phyloP scores from a whole-genome alignment of 75 land plant species.

The Cupressus sempervirens region DNA sequence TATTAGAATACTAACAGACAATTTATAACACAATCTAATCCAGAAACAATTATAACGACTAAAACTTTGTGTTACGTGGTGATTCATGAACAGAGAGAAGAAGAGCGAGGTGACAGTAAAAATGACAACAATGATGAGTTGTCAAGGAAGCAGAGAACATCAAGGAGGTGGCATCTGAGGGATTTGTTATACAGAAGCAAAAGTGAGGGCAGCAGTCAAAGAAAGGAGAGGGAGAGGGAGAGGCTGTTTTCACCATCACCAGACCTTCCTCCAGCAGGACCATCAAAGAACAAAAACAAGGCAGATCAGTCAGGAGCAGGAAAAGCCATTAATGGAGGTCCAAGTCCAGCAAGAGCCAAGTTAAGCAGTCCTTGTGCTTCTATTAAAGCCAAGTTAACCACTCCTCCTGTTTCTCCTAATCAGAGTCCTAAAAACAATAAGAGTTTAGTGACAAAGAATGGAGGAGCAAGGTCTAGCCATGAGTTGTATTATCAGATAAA shows the following conservation, averaged over 20 bases:
- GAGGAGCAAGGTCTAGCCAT: conserved; percentile 32
- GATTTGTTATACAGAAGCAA: conserved; percentile 58
- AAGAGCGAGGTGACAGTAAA: not conserved
- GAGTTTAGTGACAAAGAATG: not conserved
- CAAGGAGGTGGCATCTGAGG: conserved; percentile 46
- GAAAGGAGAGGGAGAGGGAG: conserved; percentile 8
- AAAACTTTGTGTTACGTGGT: not conserved
- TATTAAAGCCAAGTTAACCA: conserved; percentile 24
- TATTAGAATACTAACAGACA: too few species aligned
- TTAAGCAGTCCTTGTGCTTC: conserved; percentile 24
- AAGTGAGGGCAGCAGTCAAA: conserved; percentile 33
- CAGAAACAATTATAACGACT: not conserved
- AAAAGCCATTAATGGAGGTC: not conserved
- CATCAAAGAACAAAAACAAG: conserved; percentile 7
- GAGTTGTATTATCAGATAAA: conserved; percentile 52
- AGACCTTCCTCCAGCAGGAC: not conserved
- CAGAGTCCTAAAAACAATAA: not conserved
- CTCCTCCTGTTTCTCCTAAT: conserved; percentile 13
- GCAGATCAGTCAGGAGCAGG: not conserved
- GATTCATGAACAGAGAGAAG: not conserved
- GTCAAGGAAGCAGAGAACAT: not conserved
- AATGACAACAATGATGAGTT: not conserved
- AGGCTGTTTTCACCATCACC: conserved; percentile 27
- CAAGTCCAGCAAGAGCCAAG: conserved; percentile 14
- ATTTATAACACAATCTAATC: too few species aligned